Percentiles rank a stretch among this genome's conserved stretches.
Evolutionary conservation across 1,284 basidiomycete genomes (phyloP).

Genomic region (Exobasidium rhododendri): DNA sequence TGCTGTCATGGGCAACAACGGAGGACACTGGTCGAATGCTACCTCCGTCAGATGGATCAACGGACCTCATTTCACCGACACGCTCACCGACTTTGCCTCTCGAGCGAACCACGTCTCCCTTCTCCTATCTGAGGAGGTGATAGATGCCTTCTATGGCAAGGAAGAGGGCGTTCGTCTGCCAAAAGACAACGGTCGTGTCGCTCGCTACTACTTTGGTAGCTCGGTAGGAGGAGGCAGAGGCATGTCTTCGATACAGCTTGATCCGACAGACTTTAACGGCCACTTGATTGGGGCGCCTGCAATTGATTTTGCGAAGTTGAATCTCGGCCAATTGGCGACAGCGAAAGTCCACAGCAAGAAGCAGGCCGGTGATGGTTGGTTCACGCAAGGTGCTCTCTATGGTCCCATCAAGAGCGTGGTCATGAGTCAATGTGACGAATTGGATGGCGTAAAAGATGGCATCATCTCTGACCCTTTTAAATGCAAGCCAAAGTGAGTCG

Average conservation of each 20-base stretch:
- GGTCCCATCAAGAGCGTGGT: conserved; percentile 40
- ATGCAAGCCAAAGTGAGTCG: conserved; percentile 20
- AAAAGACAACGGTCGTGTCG: conserved; percentile 2
- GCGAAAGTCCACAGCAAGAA: conserved; percentile 16
- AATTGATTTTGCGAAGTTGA: conserved; percentile 37
- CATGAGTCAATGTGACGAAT: conserved; percentile 53
- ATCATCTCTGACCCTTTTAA: conserved; percentile 45
- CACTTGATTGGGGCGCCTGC: conserved; percentile 52
- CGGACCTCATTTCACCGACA: conserved; percentile 20
- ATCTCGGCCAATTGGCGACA: conserved; percentile 17
- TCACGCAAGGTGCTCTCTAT: conserved; percentile 5
- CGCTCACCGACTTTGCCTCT: conserved; percentile 17
- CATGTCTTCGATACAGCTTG: conserved; percentile 31
- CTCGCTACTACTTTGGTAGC: conserved; percentile 36
- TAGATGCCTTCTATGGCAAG: conserved; percentile 22
- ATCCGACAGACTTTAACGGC: conserved; percentile 52
- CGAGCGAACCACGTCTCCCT: conserved; percentile 19
- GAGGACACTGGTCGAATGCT: conserved; percentile 18
- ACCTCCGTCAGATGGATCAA: conserved; percentile 20
- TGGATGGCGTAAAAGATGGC: conserved; percentile 56
- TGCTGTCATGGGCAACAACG: conserved; percentile 22
- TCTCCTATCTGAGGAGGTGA: conserved; percentile 16
- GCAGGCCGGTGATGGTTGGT: conserved; percentile 13
- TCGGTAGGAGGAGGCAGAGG: conserved; percentile 49
- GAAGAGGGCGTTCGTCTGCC: conserved; percentile 14